Conservation (phyloP, 768 basidiomycete species). For the Mycena sanguinolenta region DNA sequence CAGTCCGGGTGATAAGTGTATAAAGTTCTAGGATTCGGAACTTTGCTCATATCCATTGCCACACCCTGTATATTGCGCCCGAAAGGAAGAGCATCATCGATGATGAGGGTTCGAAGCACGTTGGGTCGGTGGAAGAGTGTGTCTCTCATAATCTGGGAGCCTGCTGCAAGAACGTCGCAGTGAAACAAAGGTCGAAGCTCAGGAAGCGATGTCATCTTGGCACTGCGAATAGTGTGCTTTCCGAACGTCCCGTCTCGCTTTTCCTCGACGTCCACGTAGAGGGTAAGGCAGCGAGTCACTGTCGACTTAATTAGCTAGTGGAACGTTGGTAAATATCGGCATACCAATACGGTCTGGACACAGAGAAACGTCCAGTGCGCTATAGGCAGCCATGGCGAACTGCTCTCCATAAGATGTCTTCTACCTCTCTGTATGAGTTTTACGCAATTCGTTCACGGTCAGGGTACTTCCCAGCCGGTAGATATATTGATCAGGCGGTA, state of each 20-base stretch:
- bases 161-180: not conserved
- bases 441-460: constrained; percentile 7
- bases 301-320: not conserved
- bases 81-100: not conserved
- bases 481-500: not conserved
- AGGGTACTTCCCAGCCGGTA: not conserved
- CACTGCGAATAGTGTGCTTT: constrained; percentile 12
- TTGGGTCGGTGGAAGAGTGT: not conserved
- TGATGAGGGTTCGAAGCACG: constrained; percentile 7
- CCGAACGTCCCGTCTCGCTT: constrained; percentile 3
- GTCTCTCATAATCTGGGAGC: not conserved
- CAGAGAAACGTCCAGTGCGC: constrained; percentile 17
- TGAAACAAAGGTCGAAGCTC: constrained; percentile 17
- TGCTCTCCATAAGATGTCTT: constrained; percentile 4
- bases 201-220: constrained; percentile 10
- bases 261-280: constrained; percentile 13
- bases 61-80: constrained; percentile 3
- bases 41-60: constrained; percentile 7
- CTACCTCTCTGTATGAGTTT: not conserved
- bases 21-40: not conserved
- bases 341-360: constrained; percentile 19
- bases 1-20: not conserved
- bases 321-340: not conserved
- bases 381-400: constrained; percentile 8
- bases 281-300: constrained; percentile 13